phyloP scores from a whole-genome alignment of 345 rosid genomes.

The Lagerstroemia speciosa region DNA sequence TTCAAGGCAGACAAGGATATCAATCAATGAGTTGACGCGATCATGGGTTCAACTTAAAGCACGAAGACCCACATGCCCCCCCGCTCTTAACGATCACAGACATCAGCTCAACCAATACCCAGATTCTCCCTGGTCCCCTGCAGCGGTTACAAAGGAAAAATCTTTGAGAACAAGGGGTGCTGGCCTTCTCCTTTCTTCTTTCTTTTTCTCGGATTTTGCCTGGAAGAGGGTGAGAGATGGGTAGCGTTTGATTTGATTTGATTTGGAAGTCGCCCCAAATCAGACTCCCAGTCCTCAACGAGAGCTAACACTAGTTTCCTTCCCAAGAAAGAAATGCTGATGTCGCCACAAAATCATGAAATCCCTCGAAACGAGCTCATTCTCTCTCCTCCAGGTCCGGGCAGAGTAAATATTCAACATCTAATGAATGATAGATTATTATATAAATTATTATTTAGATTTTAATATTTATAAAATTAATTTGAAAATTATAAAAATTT shows the following conservation, averaged over 20 bases:
- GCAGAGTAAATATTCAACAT: too few relatives aligned
- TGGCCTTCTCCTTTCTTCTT: neutral
- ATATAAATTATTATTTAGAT: too few relatives aligned
- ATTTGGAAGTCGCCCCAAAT: constrained; percentile 1
- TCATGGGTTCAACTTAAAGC: neutral
- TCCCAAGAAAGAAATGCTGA: too few relatives aligned
- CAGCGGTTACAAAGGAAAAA: constrained; percentile 4
- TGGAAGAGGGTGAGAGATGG: neutral
- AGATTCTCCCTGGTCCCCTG: neutral
- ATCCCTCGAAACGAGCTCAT: too few relatives aligned
- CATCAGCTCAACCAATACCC: too few relatives aligned
- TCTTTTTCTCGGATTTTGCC: neutral
- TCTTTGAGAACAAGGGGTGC: neutral
- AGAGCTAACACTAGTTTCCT: too few relatives aligned
- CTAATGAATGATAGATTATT: too few relatives aligned
- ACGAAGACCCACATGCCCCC: neutral
- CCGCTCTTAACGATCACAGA: neutral
- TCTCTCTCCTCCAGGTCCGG: too few relatives aligned
- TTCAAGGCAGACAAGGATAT: neutral
- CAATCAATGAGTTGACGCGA: neutral
- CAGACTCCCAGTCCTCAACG: neutral
- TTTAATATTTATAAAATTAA: too few relatives aligned
- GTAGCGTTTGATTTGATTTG: neutral
- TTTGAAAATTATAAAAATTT: too few relatives aligned
- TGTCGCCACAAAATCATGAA: neutral